A percentile compares a stretch with the other conserved stretches of the same genome.
phyloP scores from a whole-genome alignment of 2,329 filamentous ascomycete species.

The Allantophomopsis lycopodina region DNA sequence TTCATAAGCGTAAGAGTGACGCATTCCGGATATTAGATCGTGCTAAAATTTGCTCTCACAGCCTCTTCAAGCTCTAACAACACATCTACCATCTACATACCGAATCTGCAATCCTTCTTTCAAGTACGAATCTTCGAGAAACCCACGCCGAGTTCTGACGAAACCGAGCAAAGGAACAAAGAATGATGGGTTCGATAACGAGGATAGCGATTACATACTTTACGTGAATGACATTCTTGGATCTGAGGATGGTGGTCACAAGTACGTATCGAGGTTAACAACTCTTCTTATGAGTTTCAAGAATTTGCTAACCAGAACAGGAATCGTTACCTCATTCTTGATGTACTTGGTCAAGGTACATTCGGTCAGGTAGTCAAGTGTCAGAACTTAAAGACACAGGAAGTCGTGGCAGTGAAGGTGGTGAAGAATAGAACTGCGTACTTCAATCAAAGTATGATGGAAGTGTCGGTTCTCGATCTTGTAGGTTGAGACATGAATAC shows the following conservation, averaged over 20 bases:
- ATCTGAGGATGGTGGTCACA: constrained; percentile 95
- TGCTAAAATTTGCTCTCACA: constrained; percentile 20
- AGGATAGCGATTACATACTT: constrained; percentile 97
- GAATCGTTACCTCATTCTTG: constrained; percentile 92
- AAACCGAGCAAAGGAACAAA: constrained; percentile 98
- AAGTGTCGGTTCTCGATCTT: constrained; percentile 92
- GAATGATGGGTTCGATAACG: constrained; percentile 98
- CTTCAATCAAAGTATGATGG: constrained; percentile 99
- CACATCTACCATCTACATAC: constrained; percentile 87
- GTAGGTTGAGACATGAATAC: constrained; percentile 32
- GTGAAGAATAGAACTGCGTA: constrained; percentile 99
- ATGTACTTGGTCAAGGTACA: constrained; percentile 92
- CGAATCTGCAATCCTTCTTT: constrained; percentile 96
- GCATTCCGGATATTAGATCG: too few species aligned
- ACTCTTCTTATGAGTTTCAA: constrained; percentile 6
- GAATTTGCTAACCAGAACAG: constrained; percentile 23
- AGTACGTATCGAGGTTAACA: constrained; percentile 39
- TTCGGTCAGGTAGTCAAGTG: constrained; percentile 99
- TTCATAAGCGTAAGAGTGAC: constrained; percentile 74
- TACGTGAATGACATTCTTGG: constrained; percentile 98
- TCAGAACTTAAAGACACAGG: constrained; percentile 94
- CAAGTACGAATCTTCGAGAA: constrained; percentile 97
- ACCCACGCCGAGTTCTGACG: constrained; percentile 86
- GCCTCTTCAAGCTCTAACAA: constrained; percentile 91
- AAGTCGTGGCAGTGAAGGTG: constrained; percentile 97